Evolutionary conservation across 345 rosid genomes (phyloP), one percentile per base, ranked within the genome.

Genomic region (Eucalyptus regnans): DNA sequence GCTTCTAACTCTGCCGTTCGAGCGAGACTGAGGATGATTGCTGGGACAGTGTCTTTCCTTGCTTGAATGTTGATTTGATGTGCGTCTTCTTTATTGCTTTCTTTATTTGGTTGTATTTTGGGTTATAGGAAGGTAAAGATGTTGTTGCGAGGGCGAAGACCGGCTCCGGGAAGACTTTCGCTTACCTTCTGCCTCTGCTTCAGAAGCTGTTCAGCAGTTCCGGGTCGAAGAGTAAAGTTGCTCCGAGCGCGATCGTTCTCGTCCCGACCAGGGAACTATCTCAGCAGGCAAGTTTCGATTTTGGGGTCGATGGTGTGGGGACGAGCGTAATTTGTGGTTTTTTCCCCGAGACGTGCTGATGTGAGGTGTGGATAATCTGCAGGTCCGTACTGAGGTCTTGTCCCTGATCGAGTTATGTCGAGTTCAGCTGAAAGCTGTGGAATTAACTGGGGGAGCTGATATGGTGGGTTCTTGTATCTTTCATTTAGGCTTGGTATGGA

Each of bases 91-190:
- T 79, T 66, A 7, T 17, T 76, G 11, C 20, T 58, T 11, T 43
- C 27, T 58, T 11, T 43, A 31, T 66, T 46, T 14, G 58, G 58
- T 52, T 52, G 58, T 1, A 18, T 60, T 20, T 44, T 29, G 85
- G 31, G 43, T 18, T 56, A 33, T 88, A 96, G 99, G 95, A 94
- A 93, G 99, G 99, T 11, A 96, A 97, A 88, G 99, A 97, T 89
- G 98, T 96, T 87, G 96, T 96, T 88, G 99, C 98, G 33, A 92
- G 93, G 87, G 99, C 99, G 4, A 96, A 97, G 91, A 97, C 98
- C 0, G 99, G 99, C 11, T 96, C 97, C 1, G 99, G 99, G 18
- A 97, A 96, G 92, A 96, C 99, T 13, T 91, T 96, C 44, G 99
- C 99, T 8, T 97, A 97, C 89, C 92, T 96, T 52, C 93, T 96